Evolutionary conservation across 305 asterid genomes (phyloP).

Genomic region (Withania somnifera): DNA sequence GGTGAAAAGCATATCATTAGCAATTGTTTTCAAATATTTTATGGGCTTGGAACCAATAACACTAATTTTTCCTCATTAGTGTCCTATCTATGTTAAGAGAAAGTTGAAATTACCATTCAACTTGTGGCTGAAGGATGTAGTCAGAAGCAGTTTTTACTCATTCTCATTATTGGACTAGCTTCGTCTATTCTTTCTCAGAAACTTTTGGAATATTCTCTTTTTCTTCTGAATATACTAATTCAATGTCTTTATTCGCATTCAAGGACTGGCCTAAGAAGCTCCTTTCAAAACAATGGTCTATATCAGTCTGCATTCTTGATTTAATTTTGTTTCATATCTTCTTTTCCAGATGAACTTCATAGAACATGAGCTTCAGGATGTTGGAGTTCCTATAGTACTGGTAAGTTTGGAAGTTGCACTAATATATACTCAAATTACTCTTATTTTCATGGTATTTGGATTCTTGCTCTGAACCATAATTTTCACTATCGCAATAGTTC

Average conservation of each 20-base stretch:
- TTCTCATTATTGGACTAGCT: background rate
- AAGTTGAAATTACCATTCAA: background rate
- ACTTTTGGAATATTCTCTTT: background rate
- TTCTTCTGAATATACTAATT: background rate
- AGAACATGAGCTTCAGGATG: slow-evolving; percentile 53
- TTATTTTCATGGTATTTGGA: background rate
- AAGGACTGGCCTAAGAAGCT: background rate
- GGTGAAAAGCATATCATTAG: background rate
- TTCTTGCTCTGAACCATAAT: background rate
- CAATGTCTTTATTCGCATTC: background rate
- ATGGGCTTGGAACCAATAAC: background rate
- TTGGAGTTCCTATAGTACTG: slow-evolving; percentile 54
- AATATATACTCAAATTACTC: background rate
- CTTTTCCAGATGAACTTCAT: slow-evolving; percentile 56
- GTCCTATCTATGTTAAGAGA: background rate
- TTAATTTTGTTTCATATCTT: background rate
- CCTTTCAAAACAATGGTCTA: background rate
- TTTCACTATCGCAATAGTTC: background rate
- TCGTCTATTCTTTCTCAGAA: background rate
- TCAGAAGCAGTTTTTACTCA: background rate
- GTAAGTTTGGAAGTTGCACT: slow-evolving; percentile 25
- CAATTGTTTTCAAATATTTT: background rate
- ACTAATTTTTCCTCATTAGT: background rate
- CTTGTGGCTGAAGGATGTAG: background rate
- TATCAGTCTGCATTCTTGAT: background rate